Base-by-base conservation (phyloP, 2,329 filamentous ascomycete species). In the Metarhizium guizhouense region DNA sequence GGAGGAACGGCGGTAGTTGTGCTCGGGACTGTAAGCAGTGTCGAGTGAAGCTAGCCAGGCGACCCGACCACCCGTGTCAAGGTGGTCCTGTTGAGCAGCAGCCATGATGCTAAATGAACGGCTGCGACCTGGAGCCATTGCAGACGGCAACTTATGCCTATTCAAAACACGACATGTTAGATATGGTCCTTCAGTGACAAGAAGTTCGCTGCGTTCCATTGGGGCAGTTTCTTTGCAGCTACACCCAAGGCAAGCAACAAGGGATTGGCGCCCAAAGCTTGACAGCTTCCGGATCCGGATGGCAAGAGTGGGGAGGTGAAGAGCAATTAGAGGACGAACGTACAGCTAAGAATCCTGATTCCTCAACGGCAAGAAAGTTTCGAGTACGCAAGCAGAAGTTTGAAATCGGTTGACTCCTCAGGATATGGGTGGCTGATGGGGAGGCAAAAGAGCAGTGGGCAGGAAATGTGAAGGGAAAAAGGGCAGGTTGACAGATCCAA, bases 1-100 rank as follows among this genome's bases (percentile, higher is more conserved):
- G 70, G 92, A 96, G 61, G 93, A 96, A 65, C 94, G 87, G 69
- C 94, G 90, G 77, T 94, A 95, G 80, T 95, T 92, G 76, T 87
- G 89, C 67, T 86, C 82, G 56, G 93, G 92, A 66, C 83, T 80
- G 78, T 87, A 91, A 70, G 94, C 88, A 63, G 93, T 96, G 79
- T 96, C 87, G 70, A 99, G 88, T 60, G 75, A 73, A 59, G 82
- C 77, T 59, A 86, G 76, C 83, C 83, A 86, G 68, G 80, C 77
- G 63, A 86, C 82, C 73, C 81, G 81, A 69, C 82, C 81, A 72
- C 88, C 86, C 69, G 88, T 84, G 70, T 84, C 83, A 71, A 96
- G 85, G 76, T 96, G 91, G 73, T 95, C 89, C 71, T 94, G 82
- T 72, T 91, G 87, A 70, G 85, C 87, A 56, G 77, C 75, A 64